Evolutionary conservation across 1,284 basidiomycete genomes (phyloP), one percentile per base, ranked within the genome.

Genomic region (Cutaneotrichosporon cavernicola): DNA sequence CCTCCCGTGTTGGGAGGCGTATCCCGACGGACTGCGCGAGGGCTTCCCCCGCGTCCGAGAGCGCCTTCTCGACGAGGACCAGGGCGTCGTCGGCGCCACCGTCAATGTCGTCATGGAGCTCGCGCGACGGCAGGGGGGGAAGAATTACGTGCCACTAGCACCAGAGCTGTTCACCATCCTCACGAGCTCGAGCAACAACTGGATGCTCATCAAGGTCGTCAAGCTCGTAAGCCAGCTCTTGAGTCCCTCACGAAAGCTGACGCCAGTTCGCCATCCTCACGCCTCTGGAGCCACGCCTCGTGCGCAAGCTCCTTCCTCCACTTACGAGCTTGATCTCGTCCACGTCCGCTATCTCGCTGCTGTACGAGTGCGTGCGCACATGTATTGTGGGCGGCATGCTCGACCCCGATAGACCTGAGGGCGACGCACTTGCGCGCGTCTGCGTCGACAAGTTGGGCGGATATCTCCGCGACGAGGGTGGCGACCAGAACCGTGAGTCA

Each of bases 191-290:
- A 90, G 89, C 32, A 99, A 99, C 80, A 99, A 99, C 76, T 99
- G 97, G 97, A 96, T 98, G 91, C 84, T 99, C 64, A 99, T 99
- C 82, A 99, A 99, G 83, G 90, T 98, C 57, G 89, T 99, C 78
- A 99, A 99, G 81, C 82, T 97, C 74, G 93, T 93, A 76, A 75
- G 86, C 76, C 11, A 32, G 26, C 34, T 32, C 6, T 18, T 7
- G 14, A 6, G 16, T 1, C 10, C 2, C 21, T 1, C 4, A 5
- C 5, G 11, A 6, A 36, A 40, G 18, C 60, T 61, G 34, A 56
- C 26, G 63, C 18, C 70, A 97, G 94, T 97, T 97, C 81, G 93
- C 94, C 22, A 87, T 89, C 32, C 81, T 97, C 31, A 91, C 91
- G 0, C 96, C 95, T 2, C 84, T 92, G 70, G 97, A 99, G 79